Evolutionary conservation across 306 rosid species (phyloP), one percentile per base, ranked within the genome.

Genomic region (Vigna hirtella): DNA sequence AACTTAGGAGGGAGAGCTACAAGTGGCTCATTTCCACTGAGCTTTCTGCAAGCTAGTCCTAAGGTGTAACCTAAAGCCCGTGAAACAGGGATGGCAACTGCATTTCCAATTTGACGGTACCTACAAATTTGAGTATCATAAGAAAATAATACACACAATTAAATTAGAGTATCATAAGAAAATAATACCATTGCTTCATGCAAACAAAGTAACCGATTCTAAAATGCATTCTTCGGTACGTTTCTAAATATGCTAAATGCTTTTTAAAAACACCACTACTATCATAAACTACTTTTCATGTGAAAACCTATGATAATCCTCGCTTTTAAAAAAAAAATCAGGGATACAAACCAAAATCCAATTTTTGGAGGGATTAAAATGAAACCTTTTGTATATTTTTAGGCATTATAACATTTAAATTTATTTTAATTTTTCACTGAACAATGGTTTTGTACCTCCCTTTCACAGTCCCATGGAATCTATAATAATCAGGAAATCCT

Each of bases 401-500:
- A 45, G 49, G 4, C 15, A 45, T 12, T 24, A 34, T 42, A 47
- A 47, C 28, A 78, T 68, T 18, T 68, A 69, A 59, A 18, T 36
- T 51, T 30, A 32, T 26, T 52, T 56, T 70, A 49, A 18, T 6
- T 40, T 38, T 36, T 64, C 16, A 74, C 36, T 51, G 36, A 63
- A 74, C 40, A 69, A 49, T 66, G n/a, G 66, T 26, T 78, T 64
- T 67, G 14, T 83, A 90, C 98, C 99, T 95, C 78, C 79, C 76
- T 84, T 85, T 95, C 74, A 93, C 83, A 5, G 89, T 83, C 48
- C 99, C 99, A 69, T 79, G 68, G 82, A 91, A 91, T 79, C 84
- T 84, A 77, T 92, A 93, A 74, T 91, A 91, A 84, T 95, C 99
- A 32, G 93, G 99, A 81, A 95, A 95, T 28, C 99, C 99, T 80